Conservation (phyloP, 352 stramenopile species). For the Vaucheria bursata region DNA sequence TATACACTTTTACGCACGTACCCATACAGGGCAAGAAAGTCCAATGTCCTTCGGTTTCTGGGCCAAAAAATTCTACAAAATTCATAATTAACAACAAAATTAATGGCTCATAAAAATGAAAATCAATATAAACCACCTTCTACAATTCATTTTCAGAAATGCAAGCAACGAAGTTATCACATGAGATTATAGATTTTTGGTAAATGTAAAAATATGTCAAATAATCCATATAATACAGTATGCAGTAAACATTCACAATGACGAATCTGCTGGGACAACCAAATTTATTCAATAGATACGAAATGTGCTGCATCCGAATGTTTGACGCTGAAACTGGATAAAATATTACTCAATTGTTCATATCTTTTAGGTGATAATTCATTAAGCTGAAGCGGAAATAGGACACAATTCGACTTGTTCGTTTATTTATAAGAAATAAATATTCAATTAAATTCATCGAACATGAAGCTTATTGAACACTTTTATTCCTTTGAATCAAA, state of each 20-base stretch:
- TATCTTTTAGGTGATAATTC: too few species aligned
- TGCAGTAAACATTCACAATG: not conserved
- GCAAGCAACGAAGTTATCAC: not conserved
- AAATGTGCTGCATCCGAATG: too few species aligned
- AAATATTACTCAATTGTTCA: too few species aligned
- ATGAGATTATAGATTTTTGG: not conserved
- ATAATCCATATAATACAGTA: not conserved
- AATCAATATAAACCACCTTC: not conserved
- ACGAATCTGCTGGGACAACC: too few species aligned
- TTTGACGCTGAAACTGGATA: too few species aligned
- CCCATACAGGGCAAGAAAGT: not conserved
- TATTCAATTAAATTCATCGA: too few species aligned
- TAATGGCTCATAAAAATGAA: not conserved
- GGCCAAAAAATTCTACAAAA: not conserved
- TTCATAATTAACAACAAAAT: not conserved
- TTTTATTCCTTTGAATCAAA: too few species aligned
- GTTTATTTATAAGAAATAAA: too few species aligned
- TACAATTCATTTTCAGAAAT: not conserved
- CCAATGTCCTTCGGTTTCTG: slow-evolving; percentile 6
- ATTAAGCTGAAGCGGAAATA: too few species aligned
- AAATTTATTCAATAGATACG: too few species aligned
- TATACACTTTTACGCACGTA: not conserved
- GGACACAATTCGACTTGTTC: too few species aligned
- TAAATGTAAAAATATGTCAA: not conserved
- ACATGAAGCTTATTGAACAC: too few species aligned